Conservation (phyloP, 2,329 filamentous ascomycete genomes). For the Pseudogymnoascus sp. region DNA sequence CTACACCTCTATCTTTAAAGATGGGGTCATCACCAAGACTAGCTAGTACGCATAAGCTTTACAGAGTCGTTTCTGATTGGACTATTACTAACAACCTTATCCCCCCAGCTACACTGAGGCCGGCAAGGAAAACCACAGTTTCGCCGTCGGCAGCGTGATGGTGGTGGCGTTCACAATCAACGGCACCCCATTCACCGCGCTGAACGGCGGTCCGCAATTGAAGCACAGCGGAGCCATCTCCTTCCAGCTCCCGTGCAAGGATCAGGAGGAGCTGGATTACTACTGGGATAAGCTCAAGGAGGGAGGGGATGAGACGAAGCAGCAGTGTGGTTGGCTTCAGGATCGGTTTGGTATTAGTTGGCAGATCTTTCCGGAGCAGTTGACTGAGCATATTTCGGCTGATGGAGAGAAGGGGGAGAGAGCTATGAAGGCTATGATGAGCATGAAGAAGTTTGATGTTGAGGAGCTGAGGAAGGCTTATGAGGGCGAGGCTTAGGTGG, state of each 20-base stretch:
- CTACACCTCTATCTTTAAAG: no score
- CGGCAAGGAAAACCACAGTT: no score
- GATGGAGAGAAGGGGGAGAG: constrained; percentile 30
- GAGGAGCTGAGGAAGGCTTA: no score
- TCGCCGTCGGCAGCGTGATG: no score
- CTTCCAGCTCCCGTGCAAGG: constrained; percentile 37
- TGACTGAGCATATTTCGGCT: constrained; percentile 32
- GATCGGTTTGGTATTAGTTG: constrained; percentile 40
- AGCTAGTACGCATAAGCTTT: no score
- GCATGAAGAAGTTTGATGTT: no score
- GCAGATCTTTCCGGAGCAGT: constrained; percentile 37
- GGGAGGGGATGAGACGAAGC: constrained; percentile 31
- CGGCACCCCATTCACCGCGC: constrained; percentile 33
- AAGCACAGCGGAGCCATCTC: constrained; percentile 35
- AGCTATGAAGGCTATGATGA: no score
- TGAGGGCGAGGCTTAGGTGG: no score
- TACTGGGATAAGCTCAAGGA: constrained; percentile 38
- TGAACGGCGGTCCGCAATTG: constrained; percentile 38
- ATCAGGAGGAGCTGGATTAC: constrained; percentile 40
- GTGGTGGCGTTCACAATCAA: constrained; percentile 33
- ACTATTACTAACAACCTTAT: no score
- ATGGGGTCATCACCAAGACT: no score
- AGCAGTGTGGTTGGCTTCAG: constrained; percentile 38
- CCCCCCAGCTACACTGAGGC: no score
- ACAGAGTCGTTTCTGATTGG: no score